phyloP scores from a whole-genome alignment of 2,329 filamentous ascomycete species.

The Fusarium incarnatum region DNA sequence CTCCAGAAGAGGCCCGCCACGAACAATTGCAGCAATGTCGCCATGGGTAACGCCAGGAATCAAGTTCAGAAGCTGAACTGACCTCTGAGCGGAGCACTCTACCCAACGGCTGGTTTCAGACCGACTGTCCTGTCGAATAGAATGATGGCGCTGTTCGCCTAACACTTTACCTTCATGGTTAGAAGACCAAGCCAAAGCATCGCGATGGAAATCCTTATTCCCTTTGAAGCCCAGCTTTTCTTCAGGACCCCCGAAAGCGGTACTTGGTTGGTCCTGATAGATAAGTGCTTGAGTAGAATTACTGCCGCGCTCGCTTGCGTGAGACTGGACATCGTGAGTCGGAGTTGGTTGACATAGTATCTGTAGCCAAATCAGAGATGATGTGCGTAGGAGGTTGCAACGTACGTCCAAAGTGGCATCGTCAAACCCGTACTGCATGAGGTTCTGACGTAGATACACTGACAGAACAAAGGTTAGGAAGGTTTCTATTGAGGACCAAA shows the following conservation, averaged over 20 bases:
- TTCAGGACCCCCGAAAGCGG: not conserved
- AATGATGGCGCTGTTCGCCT: not conserved
- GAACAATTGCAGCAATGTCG: constrained; percentile 73
- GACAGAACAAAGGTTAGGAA: constrained; percentile 3
- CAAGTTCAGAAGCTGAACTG: constrained; percentile 72
- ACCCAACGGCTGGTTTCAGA: constrained; percentile 13
- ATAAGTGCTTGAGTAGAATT: not conserved
- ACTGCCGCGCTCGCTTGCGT: not conserved
- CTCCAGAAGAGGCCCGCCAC: constrained; percentile 78
- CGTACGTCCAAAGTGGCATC: constrained; percentile 61
- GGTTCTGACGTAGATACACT: constrained; percentile 54
- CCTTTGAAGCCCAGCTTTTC: not conserved
- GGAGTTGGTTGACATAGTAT: constrained; percentile 21
- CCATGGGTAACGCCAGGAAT: constrained; percentile 70
- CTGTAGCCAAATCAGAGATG: constrained; percentile 17
- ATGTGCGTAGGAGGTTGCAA: constrained; percentile 1
- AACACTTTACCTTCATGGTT: not conserved
- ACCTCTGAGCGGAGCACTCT: constrained; percentile 61
- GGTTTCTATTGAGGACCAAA: not conserved
- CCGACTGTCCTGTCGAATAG: not conserved
- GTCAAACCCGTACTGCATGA: constrained; percentile 61
- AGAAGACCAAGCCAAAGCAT: not conserved
- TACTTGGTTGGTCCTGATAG: not conserved
- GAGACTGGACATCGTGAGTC: not conserved
- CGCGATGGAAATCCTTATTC: not conserved